Conservation (phyloP, 345 rosid genomes). For the Jatropha curcas region DNA sequence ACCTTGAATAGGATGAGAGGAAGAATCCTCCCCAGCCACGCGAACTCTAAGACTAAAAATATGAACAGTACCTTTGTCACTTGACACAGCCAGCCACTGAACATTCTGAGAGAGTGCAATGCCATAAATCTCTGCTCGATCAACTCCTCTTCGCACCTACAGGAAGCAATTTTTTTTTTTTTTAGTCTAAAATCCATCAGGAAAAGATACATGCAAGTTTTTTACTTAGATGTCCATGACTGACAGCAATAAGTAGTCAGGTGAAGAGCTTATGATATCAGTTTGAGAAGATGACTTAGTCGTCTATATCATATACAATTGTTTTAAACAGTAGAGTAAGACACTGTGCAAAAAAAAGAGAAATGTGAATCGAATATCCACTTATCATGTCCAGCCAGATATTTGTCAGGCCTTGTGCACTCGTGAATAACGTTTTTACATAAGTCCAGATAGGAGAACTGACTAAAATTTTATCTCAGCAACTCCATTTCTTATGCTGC, state of each 20-base stretch:
- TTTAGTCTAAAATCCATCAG: constrained; percentile 9
- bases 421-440: not conserved
- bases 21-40: constrained; percentile 67
- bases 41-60: constrained; percentile 83
- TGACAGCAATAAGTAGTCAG: not conserved
- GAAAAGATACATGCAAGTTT: not conserved
- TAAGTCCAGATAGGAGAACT: no score
- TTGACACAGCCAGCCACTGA: constrained; percentile 90
- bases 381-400: not conserved
- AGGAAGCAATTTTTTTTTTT: constrained; percentile 20
- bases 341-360: not conserved
- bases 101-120: constrained; percentile 71
- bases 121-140: constrained; percentile 83
- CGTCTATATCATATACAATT: not conserved
- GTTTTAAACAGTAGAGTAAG: not conserved
- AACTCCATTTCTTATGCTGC: not conserved
- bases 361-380: not conserved
- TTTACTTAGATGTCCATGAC: not conserved
- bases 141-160: constrained; percentile 89
- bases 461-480: not conserved
- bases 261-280: not conserved
- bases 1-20: constrained; percentile 39
- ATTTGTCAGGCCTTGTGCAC: not conserved
- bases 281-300: not conserved
- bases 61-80: constrained; percentile 89